Percentiles rank a stretch among this genome's conserved stretches.
phyloP scores from a whole-genome alignment of 371 early-diverging fungal genomes.

The Fennellomyces sp. region DNA sequence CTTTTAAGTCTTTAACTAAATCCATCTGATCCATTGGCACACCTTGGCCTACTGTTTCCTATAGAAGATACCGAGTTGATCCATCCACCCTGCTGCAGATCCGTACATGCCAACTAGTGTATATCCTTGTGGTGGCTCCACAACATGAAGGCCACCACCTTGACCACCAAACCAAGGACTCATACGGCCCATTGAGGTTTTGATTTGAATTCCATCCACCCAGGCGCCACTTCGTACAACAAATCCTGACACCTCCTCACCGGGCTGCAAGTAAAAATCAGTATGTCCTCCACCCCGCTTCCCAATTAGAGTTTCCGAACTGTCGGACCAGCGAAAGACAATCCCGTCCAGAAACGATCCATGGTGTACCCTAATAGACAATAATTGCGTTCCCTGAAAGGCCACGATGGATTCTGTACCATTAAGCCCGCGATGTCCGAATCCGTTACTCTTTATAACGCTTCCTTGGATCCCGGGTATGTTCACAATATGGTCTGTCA shows the following conservation, averaged over 20 bases:
- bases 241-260: conserved; percentile 48
- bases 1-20: no score
- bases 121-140: conserved; percentile 52
- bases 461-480: conserved; percentile 29
- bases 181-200: conserved; percentile 42
- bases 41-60: no score
- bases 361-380: conserved; percentile 39
- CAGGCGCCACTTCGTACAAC: conserved; percentile 55
- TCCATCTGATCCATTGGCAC: no score
- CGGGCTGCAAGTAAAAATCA: conserved; percentile 26
- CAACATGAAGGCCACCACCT: conserved; percentile 43
- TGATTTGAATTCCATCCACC: conserved; percentile 66
- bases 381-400: conserved; percentile 18
- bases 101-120: conserved; percentile 56
- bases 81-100: conserved; percentile 53
- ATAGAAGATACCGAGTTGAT: conserved; percentile 50
- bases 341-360: conserved; percentile 60
- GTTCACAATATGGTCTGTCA: conserved; percentile 20
- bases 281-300: conserved; percentile 32
- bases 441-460: conserved; percentile 33
- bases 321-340: conserved; percentile 43
- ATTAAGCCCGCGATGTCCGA: conserved; percentile 29
- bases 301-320: conserved; percentile 36
- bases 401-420: background rate
- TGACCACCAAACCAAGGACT: conserved; percentile 63